Evolutionary conservation across 2,329 filamentous ascomycete genomes (phyloP).

Genomic region (Pseudovirgaria hyperparasitica): DNA sequence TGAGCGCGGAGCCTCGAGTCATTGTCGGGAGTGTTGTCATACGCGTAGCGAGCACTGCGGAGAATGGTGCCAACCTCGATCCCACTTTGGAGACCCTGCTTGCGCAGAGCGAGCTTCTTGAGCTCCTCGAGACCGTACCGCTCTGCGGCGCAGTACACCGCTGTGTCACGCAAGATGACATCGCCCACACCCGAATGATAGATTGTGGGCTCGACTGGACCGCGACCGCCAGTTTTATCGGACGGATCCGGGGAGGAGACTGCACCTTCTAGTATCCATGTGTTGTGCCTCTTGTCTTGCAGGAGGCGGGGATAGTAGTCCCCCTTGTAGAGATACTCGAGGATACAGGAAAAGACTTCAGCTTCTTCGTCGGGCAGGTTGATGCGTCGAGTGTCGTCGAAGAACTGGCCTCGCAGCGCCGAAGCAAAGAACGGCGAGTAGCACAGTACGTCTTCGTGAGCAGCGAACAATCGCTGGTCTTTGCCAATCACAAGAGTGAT

Average conservation of each 20-base stretch:
- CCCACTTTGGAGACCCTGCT: slow-evolving; percentile 86
- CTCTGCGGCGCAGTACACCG: slow-evolving; percentile 86
- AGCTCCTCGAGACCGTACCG: slow-evolving; percentile 85
- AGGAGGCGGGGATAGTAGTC: slow-evolving; percentile 88
- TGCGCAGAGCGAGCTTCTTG: slow-evolving; percentile 80
- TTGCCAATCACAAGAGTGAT: slow-evolving; percentile 73
- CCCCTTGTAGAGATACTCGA: slow-evolving; percentile 95
- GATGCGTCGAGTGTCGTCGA: slow-evolving; percentile 64
- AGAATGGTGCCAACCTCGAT: slow-evolving; percentile 88
- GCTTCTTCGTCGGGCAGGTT: slow-evolving; percentile 69
- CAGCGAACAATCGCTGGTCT: slow-evolving; percentile 84
- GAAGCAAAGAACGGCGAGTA: slow-evolving; percentile 74
- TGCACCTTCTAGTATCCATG: slow-evolving; percentile 77
- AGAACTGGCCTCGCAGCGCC: slow-evolving; percentile 58
- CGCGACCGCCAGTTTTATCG: slow-evolving; percentile 44
- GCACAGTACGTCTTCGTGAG: slow-evolving; percentile 82
- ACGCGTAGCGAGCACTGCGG: slow-evolving; percentile 85
- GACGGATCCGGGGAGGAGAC: slow-evolving; percentile 41
- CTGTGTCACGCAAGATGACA: slow-evolving; percentile 78
- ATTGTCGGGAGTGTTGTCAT: slow-evolving; percentile 85
- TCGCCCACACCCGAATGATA: slow-evolving; percentile 63
- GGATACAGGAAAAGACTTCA: slow-evolving; percentile 82
- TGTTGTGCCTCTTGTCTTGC: slow-evolving; percentile 73
- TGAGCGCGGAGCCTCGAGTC: slow-evolving; percentile 90
- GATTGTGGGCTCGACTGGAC: slow-evolving; percentile 58